Evolutionary conservation across 2,329 filamentous ascomycete species (phyloP).

Genomic region (Elsinoe perseae): DNA sequence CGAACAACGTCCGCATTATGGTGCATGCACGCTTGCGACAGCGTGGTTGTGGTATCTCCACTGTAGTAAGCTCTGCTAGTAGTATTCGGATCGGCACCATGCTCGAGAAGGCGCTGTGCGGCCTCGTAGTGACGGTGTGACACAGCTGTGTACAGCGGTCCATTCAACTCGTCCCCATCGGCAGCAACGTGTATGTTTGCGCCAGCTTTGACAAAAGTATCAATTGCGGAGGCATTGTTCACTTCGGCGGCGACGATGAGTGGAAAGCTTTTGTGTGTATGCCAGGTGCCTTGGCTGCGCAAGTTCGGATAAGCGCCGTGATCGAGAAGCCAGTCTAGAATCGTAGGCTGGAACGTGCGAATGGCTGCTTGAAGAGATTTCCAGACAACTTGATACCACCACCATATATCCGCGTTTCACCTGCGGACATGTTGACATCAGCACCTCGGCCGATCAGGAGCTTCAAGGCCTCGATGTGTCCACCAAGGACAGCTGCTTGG

Average conservation of each 20-base stretch:
- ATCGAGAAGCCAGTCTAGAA: not conserved
- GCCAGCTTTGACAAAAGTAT: not conserved
- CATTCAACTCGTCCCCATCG: not conserved
- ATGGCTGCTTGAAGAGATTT: not conserved
- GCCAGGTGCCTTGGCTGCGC: not conserved
- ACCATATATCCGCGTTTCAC: not conserved
- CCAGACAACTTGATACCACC: not conserved
- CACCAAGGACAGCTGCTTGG: not conserved
- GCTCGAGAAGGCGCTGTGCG: not conserved
- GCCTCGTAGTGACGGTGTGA: not conserved
- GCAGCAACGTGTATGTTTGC: not conserved
- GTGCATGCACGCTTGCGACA: not conserved
- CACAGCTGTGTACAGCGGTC: not conserved
- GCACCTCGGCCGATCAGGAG: not conserved
- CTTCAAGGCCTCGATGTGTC: not conserved
- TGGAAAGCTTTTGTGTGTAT: not conserved
- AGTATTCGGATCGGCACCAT: not conserved
- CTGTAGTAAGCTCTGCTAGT: not conserved
- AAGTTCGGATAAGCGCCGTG: not conserved
- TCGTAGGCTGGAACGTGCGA: not conserved
- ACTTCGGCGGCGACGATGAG: not conserved
- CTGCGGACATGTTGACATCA: not conserved
- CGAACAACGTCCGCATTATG: not conserved
- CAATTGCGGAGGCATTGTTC: not conserved
- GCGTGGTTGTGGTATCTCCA: not conserved